A percentile compares a stretch with the other conserved stretches of the same genome.
Evolutionary conservation across 2,329 filamentous ascomycete species (phyloP).

Genomic region (Colletotrichum viniferum): DNA sequence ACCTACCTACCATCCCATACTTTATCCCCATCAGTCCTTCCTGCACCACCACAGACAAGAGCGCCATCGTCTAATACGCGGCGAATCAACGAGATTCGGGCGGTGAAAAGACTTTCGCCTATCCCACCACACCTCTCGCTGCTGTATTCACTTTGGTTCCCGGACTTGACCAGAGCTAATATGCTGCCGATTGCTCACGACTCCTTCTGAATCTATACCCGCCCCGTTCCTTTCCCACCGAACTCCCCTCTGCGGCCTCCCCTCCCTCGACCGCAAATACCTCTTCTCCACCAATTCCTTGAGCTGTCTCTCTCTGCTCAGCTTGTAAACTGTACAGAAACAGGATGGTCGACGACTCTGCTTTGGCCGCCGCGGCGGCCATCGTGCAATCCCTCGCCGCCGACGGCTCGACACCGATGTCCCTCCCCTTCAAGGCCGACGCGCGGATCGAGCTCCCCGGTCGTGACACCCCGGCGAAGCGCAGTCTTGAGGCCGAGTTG

Average conservation of each 20-base stretch:
- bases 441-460: slow-evolving; percentile 75
- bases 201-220: slow-evolving; percentile 13
- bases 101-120: background rate
- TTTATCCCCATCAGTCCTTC: background rate
- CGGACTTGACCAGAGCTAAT: slow-evolving; percentile 18
- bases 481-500: slow-evolving; percentile 81
- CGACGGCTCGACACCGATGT: slow-evolving; percentile 42
- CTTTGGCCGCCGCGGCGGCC: slow-evolving; percentile 57
- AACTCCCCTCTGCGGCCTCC: background rate
- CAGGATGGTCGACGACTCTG: slow-evolving; percentile 59
- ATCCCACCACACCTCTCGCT: background rate
- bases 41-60: background rate
- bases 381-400: slow-evolving; percentile 58
- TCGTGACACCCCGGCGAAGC: slow-evolving; percentile 75
- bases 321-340: background rate
- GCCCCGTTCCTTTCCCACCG: background rate
- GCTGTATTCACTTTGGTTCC: slow-evolving; percentile 16
- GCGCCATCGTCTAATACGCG: background rate
- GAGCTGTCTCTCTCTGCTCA: background rate
- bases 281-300: background rate
- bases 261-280: background rate
- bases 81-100: slow-evolving; percentile 14
- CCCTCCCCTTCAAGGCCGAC: slow-evolving; percentile 45
- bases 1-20: background rate
- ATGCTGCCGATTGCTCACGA: slow-evolving; percentile 20